A percentile compares a stretch with the other conserved stretches of the same genome.
Conservation (phyloP, 257 asterid species). For the Solanum ossicruentum region DNA sequence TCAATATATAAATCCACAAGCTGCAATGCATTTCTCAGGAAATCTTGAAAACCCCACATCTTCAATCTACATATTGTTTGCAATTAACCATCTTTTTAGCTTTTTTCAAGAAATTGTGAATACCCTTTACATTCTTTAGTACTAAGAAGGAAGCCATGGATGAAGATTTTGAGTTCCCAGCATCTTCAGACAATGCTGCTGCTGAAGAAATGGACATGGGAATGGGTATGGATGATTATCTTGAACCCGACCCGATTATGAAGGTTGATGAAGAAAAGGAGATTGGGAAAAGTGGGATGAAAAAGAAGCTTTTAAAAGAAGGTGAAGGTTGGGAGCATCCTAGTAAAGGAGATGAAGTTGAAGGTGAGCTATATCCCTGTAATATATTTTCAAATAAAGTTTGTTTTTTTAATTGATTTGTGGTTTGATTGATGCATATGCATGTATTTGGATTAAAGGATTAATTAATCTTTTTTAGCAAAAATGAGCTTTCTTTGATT, state of each 20-base stretch:
- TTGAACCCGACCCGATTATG: slow-evolving; percentile 4
- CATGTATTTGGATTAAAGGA: neutral
- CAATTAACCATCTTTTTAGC: neutral
- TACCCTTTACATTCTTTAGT: neutral
- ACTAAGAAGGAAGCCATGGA: slow-evolving; percentile 10
- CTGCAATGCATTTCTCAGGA: neutral
- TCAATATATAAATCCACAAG: neutral
- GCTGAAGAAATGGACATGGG: neutral
- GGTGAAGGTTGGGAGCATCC: slow-evolving; percentile 42
- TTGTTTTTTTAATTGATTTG: neutral
- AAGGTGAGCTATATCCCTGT: slow-evolving; percentile 10
- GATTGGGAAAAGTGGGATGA: slow-evolving; percentile 22
- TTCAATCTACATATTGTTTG: neutral
- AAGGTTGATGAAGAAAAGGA: slow-evolving; percentile 30
- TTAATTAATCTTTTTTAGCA: no score
- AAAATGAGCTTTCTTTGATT: neutral
- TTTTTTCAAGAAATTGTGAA: neutral
- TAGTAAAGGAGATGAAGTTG: slow-evolving; percentile 29
- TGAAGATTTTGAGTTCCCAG: slow-evolving; percentile 24
- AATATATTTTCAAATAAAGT: neutral
- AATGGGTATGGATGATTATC: neutral
- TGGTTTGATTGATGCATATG: neutral
- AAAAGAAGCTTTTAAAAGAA: slow-evolving; percentile 29
- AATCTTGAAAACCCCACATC: neutral
- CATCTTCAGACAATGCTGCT: neutral